These are phyloP conservation scores for Limonomyces culmigenus DNA, from an alignment of 1,284 basidiomycete species.

Conservation along the genomic window DNA sequence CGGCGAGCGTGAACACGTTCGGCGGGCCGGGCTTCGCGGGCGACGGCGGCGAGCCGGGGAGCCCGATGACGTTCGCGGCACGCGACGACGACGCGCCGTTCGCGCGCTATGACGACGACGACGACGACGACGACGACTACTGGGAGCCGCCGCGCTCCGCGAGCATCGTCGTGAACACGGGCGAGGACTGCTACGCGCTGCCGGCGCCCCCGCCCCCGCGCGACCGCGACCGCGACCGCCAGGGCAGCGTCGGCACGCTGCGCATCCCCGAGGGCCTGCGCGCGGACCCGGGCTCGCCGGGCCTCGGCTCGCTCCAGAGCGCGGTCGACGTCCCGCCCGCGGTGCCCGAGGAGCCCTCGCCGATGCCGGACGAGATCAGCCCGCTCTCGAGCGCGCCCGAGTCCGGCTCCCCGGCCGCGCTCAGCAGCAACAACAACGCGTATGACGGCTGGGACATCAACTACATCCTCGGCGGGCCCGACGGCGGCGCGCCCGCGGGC, in stretches of 20 bases:
- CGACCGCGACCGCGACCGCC: not conserved
- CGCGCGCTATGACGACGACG: conserved; percentile 19
- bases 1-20: conserved; percentile 34
- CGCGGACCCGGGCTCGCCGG: conserved; percentile 8
- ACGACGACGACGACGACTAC: conserved; percentile 3
- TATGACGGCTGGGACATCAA: conserved; percentile 24
- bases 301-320: conserved; percentile 24
- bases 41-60: not conserved
- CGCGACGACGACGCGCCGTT: conserved; percentile 6
- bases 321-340: conserved; percentile 7
- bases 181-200: conserved; percentile 3
- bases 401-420: conserved; percentile 5
- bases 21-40: conserved; percentile 6
- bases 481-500: conserved; percentile 4
- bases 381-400: conserved; percentile 5
- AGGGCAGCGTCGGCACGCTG: not conserved
- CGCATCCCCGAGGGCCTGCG: not conserved
- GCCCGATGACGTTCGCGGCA: not conserved
- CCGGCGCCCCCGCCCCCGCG: conserved; percentile 1
- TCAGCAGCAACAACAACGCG: conserved; percentile 7
- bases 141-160: not conserved
- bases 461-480: conserved; percentile 20
- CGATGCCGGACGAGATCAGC: conserved; percentile 17
- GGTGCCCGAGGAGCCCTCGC: conserved; percentile 29
- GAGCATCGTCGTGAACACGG: not conserved